A percentile compares a stretch with the other conserved stretches of the same genome.
Evolutionary conservation across 2,329 filamentous ascomycete species (phyloP).

Genomic region (Alternaria hordeiaustralica): DNA sequence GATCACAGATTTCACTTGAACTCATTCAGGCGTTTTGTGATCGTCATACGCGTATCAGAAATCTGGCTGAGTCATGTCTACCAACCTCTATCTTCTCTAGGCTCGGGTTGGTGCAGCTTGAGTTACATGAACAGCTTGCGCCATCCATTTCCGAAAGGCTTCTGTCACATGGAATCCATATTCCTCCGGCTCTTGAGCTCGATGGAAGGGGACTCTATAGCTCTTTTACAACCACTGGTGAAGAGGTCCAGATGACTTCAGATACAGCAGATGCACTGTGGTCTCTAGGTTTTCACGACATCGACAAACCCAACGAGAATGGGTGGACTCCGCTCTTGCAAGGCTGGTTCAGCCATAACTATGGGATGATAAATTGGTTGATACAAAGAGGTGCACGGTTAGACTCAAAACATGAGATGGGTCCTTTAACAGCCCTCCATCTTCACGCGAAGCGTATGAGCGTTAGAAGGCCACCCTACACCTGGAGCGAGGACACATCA

Average conservation of each 20-base stretch:
- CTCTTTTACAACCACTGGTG: no score
- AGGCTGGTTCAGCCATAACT: not conserved
- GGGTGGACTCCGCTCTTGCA: not conserved
- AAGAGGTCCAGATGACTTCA: fast-evolving
- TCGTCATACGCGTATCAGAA: not conserved
- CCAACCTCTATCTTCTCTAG: no score
- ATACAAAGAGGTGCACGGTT: not conserved
- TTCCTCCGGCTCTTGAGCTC: not conserved
- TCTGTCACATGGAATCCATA: not conserved
- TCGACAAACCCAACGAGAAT: not conserved
- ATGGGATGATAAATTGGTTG: not conserved
- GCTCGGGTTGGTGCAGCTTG: not conserved
- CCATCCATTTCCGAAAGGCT: not conserved
- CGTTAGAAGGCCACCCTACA: no score
- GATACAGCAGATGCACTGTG: not conserved
- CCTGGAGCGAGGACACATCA: no score
- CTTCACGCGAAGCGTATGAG: no score
- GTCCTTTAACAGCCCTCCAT: no score
- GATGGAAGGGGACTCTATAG: not conserved
- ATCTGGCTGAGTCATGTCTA: not conserved
- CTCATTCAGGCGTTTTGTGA: not conserved
- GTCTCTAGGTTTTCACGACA: not conserved
- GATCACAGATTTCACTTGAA: no score
- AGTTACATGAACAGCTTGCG: not conserved
- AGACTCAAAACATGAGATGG: no score